Base-by-base conservation (phyloP, 2,329 filamentous ascomycete species). In the Penicillium sp. region DNA sequence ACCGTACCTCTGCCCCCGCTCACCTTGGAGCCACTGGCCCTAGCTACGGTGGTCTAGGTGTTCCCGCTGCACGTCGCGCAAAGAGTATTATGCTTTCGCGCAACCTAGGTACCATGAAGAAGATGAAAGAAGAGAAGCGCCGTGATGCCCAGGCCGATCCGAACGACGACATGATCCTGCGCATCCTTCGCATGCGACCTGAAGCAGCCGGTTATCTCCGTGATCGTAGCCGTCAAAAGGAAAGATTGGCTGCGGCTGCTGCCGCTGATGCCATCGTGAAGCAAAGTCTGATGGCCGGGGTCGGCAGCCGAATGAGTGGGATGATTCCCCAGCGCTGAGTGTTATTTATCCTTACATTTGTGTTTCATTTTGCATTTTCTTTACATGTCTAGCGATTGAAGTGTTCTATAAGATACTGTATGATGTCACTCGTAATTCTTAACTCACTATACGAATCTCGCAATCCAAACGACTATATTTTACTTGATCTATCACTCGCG, bases 141-240 rank as follows among this genome's bases (percentile, higher is more conserved):
- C 92, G 93, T 67, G 93, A 98, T 73, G 92, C 92, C 1, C 95
- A 99, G 72, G 93, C 95, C 1, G 95, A 98, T 72, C 93, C 95
- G 1, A 96, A 89, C 72, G 95, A 99, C 74, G 95, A 99, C 72
- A 98, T 98, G 90, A 98, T 99, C 64, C 76, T 99, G 67, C 85
- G 95, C 21, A 99, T 99, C 63, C 77, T 99, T 64, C 85, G 95
- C 51, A 99, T 99, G 95, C 83, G 95, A 47, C 92, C 92, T 2
- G 95, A 98, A 77, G 95, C 95, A 3, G 84, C 88, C 49, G 80
- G 85, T 33, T 99, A 99, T 75, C 81, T 99, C 59, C 91, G 91
- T 69, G 93, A 98, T 74, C 83, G 95, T 43, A 93, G 92, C 72
- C 84, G 95, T 62, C 95, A 99, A 73, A 96, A 96, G 80, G 95